These are phyloP conservation scores for rapeseed (Brassica napus) DNA, from an alignment of 345 rosid species.

Conservation along the genomic window Da-Ae NC_063442.1:8521501-8522000, in stretches of 20 bases:
- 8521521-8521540: background rate
- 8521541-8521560: slow-evolving; percentile 18
- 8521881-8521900: background rate
- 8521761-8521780: background rate
- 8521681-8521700: background rate
- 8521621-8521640: slow-evolving; percentile 1
- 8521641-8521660: slow-evolving; percentile 5
- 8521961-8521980: background rate
- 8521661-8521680: background rate
- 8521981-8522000: background rate
- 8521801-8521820: background rate
- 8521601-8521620: slow-evolving; percentile 5
- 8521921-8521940: background rate
- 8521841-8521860: background rate
- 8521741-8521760: too few relatives aligned
- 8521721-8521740: background rate
- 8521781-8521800: background rate
- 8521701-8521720: background rate
- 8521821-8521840: background rate
- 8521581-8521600: background rate
- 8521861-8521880: background rate
- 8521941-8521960: background rate
- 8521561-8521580: slow-evolving; percentile 8
- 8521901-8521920: background rate
- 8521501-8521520: background rate